Base-by-base conservation (phyloP, 768 basidiomycete genomes). In the Auricularia auricula-judae region DNA sequence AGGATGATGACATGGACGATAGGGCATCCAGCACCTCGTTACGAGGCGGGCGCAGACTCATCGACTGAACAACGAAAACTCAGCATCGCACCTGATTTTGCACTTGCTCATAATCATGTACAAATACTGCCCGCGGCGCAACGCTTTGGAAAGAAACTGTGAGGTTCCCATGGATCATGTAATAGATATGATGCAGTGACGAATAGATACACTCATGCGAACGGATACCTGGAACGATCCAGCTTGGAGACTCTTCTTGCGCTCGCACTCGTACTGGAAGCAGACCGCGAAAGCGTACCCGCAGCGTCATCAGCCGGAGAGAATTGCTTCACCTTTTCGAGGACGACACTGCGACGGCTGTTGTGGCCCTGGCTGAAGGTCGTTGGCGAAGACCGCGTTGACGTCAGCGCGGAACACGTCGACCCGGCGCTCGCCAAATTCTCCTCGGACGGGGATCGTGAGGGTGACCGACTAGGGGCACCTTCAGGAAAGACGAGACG, bases 151-250 rank as follows among this genome's bases (percentile, higher is more conserved):
- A 18, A 10, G 5, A 4, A 18, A 5, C 10, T 51, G 11, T 3
- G 47, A 8, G 21, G 14, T 12, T 18, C 18, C 47, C 14, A 51
- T 51, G 47, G 5, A 51, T 8, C 47, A 51, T 51, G 47, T 51
- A 21, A 51, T 51, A 51, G 21, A 51, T 51, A 51, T 18, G 14
- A 16, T 51, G 47, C 47, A 51, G 21, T 16, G 47, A 51, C 47
- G 16, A 18, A 47, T 63, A 54, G 36, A 29, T 53, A 54, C 29
- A 59, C 43, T 35, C 53, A 69, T 44, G 69, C 65, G 60, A 72
- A 74, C 16, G 74, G 73, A 67, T 70, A 72, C 64, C 70, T 75
- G 54, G 74, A 71, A 42, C 71, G 68, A 62, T 75, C 70, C 1
- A 72, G 66, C 63, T 70, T 74, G 39, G 71, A 73, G 8, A 72